Conservation (phyloP, 2,329 filamentous ascomycete genomes). For the Cercospora brassicicola region DNA sequence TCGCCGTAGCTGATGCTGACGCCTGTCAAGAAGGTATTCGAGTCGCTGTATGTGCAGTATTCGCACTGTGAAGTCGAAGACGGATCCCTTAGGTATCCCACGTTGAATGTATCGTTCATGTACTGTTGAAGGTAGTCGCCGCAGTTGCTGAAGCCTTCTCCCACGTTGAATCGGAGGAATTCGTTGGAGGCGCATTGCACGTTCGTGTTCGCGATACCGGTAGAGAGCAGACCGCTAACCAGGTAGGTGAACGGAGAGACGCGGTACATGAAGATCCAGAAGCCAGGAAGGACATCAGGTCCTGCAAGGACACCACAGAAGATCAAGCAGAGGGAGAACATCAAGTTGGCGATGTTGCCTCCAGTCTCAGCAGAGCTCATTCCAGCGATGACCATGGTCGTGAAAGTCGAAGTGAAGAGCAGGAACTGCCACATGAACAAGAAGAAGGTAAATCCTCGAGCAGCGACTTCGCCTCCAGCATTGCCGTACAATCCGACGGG, state of each 20-base stretch:
- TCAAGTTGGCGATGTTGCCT: conserved; percentile 71
- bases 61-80: conserved; percentile 40
- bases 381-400: conserved; percentile 72
- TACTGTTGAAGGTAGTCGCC: conserved; percentile 43
- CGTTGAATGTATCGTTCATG: conserved; percentile 23
- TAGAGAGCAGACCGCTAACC: conserved; percentile 68
- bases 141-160: conserved; percentile 48
- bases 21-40: conserved; percentile 45
- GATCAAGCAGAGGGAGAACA: conserved; percentile 71
- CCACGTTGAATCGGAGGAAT: conserved; percentile 64
- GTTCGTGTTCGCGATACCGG: conserved; percentile 65
- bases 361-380: conserved; percentile 73
- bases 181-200: conserved; percentile 71
- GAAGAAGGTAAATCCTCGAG: conserved; percentile 78
- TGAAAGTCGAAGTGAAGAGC: conserved; percentile 70
- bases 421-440: conserved; percentile 73
- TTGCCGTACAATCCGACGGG: conserved; percentile 76
- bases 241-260: conserved; percentile 75
- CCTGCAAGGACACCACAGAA: conserved; percentile 70
- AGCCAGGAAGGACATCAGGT: conserved; percentile 63
- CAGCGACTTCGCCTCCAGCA: conserved; percentile 62
- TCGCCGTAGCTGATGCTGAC: conserved; percentile 48
- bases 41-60: conserved; percentile 46
- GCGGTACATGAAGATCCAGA: conserved; percentile 84
- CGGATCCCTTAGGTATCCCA: conserved; percentile 43